phyloP scores from a whole-genome alignment of 441 rosid genomes.

The Kokia cookei region DNA sequence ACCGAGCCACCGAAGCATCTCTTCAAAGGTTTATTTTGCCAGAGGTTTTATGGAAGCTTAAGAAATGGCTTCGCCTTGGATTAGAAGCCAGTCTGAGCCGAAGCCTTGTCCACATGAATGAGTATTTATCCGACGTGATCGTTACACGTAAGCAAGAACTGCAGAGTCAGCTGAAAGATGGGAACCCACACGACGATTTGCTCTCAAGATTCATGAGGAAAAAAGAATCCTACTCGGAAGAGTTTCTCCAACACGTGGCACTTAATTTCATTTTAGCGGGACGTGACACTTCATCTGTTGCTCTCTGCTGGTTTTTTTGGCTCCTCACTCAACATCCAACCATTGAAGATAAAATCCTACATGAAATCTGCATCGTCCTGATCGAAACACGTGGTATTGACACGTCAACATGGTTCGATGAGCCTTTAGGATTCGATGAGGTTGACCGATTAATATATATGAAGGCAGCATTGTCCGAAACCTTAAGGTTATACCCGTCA shows the following conservation, averaged over 20 bases:
- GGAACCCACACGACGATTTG: conserved; percentile 65
- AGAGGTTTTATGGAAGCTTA: conserved; percentile 77
- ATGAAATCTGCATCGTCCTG: conserved; percentile 54
- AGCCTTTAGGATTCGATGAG: conserved; percentile 75
- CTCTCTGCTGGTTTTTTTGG: conserved; percentile 94
- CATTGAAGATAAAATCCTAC: conserved; percentile 66
- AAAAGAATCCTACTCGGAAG: conserved; percentile 74
- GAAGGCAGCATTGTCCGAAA: conserved; percentile 86
- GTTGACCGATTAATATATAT: conserved; percentile 61
- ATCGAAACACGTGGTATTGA: conserved; percentile 69
- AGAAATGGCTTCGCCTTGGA: conserved; percentile 73
- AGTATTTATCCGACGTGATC: conserved; percentile 63
- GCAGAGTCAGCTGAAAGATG: conserved; percentile 35
- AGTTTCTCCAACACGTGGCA: conserved; percentile 80
- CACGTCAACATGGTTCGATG: conserved; percentile 50
- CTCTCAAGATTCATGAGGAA: conserved; percentile 86
- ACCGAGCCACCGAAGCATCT: conserved; percentile 88
- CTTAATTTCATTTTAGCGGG: conserved; percentile 96
- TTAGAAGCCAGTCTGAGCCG: conserved; percentile 80
- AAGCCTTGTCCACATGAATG: conserved; percentile 62
- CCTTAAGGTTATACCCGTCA: conserved; percentile 83
- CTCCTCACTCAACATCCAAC: conserved; percentile 48
- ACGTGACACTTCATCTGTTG: conserved; percentile 95
- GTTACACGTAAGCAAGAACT: conserved; percentile 68
- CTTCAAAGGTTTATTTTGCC: conserved; percentile 90